Evolutionary conservation across 176 grass and related monocot species (phyloP).

Genomic region (Otatea glauca): DNA sequence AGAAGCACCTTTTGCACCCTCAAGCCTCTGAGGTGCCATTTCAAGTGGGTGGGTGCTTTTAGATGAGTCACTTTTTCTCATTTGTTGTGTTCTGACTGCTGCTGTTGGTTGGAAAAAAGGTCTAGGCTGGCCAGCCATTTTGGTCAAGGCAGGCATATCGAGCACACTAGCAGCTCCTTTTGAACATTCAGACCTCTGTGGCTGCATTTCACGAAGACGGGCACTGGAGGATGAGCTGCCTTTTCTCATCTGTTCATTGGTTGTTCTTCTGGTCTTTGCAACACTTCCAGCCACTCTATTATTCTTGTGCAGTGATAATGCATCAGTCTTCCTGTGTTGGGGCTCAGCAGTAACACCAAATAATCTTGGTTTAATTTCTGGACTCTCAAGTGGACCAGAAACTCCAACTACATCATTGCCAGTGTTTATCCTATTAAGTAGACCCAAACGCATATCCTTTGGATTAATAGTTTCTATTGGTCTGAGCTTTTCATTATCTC

Average conservation of each 20-base stretch:
- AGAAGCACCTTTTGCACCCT: constrained; percentile 50
- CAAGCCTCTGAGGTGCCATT: constrained; percentile 42
- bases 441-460: constrained; percentile 54
- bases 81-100: constrained; percentile 39
- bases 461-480: constrained; percentile 40
- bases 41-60: constrained; percentile 40
- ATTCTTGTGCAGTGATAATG: constrained; percentile 47
- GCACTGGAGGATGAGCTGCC: constrained; percentile 44
- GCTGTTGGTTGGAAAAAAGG: constrained; percentile 61
- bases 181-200: constrained; percentile 39
- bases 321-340: constrained; percentile 43
- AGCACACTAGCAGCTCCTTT: constrained; percentile 44
- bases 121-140: constrained; percentile 48
- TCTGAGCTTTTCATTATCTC: constrained; percentile 43
- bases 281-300: constrained; percentile 43
- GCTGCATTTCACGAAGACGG: constrained; percentile 46
- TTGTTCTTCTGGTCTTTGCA: constrained; percentile 57
- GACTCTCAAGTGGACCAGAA: constrained; percentile 56
- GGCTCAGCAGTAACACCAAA: constrained; percentile 53
- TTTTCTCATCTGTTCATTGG: constrained; percentile 51
- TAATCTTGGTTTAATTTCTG: constrained; percentile 60
- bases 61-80: constrained; percentile 36
- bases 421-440: constrained; percentile 42
- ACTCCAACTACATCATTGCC: constrained; percentile 51
- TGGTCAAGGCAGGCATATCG: constrained; percentile 46